These are phyloP conservation scores for Fusarium sp. DNA, from an alignment of 2,329 filamentous ascomycete species.

Conservation along the genomic window DNA sequence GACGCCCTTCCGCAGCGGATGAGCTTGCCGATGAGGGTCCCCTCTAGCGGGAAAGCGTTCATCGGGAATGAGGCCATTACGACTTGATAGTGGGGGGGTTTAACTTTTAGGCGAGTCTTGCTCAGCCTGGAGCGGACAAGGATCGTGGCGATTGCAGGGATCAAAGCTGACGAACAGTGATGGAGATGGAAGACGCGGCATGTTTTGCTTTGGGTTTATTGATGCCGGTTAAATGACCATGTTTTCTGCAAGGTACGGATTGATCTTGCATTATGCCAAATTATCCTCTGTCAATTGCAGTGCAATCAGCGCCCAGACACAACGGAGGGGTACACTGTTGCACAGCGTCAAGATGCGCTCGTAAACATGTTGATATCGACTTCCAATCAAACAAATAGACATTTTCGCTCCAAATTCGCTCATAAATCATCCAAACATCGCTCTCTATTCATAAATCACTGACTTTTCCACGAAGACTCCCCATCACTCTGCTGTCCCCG, in stretches of 20 bases:
- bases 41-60: neutral
- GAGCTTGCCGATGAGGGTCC: neutral
- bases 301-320: neutral
- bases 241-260: neutral
- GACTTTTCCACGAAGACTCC: conserved; percentile 4
- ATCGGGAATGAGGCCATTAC: conserved; percentile 4
- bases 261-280: neutral
- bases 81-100: neutral
- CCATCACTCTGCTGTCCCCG: conserved; percentile 12
- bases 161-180: neutral
- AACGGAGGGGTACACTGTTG: neutral
- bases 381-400: neutral
- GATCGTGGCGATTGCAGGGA: neutral
- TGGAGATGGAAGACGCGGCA: neutral
- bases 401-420: neutral
- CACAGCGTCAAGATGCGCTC: neutral
- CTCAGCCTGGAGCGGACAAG: neutral
- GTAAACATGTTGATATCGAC: neutral
- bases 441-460: neutral
- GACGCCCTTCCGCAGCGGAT: neutral
- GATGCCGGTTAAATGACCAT: neutral
- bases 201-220: neutral
- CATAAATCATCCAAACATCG: neutral
- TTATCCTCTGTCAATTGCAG: neutral
- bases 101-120: neutral